phyloP scores from a whole-genome alignment of 768 basidiomycete genomes.

The Mycena capillaripes region DNA sequence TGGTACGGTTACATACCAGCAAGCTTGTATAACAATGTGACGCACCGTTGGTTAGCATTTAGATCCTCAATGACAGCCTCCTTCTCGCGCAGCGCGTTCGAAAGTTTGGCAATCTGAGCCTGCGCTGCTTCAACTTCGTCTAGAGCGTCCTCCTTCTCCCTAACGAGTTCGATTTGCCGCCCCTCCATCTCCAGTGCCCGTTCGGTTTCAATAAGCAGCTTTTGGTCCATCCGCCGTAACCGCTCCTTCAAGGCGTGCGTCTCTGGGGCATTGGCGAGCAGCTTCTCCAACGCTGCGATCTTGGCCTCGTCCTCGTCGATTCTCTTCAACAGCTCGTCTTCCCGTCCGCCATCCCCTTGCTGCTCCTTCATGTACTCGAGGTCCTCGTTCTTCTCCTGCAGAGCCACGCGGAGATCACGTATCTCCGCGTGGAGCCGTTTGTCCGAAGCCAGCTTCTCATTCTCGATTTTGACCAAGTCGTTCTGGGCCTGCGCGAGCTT shows the following conservation, averaged over 20 bases:
- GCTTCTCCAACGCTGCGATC: slow-evolving; percentile 68
- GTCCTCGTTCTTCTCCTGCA: slow-evolving; percentile 76
- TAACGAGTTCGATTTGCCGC: slow-evolving; percentile 59
- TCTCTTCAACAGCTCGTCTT: slow-evolving; percentile 72
- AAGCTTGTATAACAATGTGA: neutral
- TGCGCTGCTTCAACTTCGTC: slow-evolving; percentile 57
- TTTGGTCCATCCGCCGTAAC: slow-evolving; percentile 53
- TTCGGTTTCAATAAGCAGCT: slow-evolving; percentile 58
- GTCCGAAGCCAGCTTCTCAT: slow-evolving; percentile 71
- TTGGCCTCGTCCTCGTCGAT: slow-evolving; percentile 83
- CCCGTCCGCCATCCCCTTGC: slow-evolving; percentile 61
- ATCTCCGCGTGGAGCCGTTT: slow-evolving; percentile 61
- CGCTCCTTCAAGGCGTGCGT: slow-evolving; percentile 55
- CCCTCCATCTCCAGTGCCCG: slow-evolving; percentile 57
- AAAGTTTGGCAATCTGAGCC: slow-evolving; percentile 46
- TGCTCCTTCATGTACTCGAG: slow-evolving; percentile 59
- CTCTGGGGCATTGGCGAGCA: slow-evolving; percentile 58
- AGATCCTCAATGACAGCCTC: slow-evolving; percentile 34
- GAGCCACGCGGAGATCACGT: slow-evolving; percentile 53
- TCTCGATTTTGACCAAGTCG: slow-evolving; percentile 66
- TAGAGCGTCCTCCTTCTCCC: slow-evolving; percentile 67
- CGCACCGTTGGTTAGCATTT: slow-evolving; percentile 32
- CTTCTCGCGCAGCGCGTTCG: slow-evolving; percentile 42
- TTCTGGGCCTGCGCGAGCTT: slow-evolving; percentile 65
- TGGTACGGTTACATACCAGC: slow-evolving; percentile 8